A percentile compares a stretch with the other conserved stretches of the same genome.
Conservation (phyloP, 2,329 filamentous ascomycete species). For the Hansfordia pulvinata region DNA sequence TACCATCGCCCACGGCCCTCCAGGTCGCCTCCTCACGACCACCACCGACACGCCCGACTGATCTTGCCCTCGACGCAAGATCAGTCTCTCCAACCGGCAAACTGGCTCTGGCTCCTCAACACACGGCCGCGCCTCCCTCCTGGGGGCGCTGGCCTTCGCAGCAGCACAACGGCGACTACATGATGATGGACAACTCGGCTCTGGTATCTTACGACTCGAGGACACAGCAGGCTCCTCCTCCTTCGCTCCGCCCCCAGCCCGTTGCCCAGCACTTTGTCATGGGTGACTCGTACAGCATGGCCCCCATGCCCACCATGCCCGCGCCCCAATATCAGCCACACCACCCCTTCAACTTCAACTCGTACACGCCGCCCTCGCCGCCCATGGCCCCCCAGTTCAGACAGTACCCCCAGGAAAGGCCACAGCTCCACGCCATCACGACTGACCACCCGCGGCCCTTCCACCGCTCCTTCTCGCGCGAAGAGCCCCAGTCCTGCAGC, state of each 20-base stretch:
- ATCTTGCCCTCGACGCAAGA: slow-evolving; percentile 19
- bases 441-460: slow-evolving; percentile 15
- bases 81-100: slow-evolving; percentile 15
- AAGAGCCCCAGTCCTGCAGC: slow-evolving; percentile 5
- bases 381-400: slow-evolving; percentile 13
- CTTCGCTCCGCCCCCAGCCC: slow-evolving; percentile 26
- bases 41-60: too few species aligned
- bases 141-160: slow-evolving; percentile 44
- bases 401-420: slow-evolving; percentile 13
- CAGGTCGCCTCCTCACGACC: too few species aligned
- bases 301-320: slow-evolving; percentile 26
- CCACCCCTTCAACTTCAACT: slow-evolving; percentile 27
- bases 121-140: slow-evolving; percentile 26
- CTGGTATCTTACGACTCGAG: slow-evolving; percentile 37
- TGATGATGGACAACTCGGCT: slow-evolving; percentile 30
- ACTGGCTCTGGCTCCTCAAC: slow-evolving; percentile 34
- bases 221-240: slow-evolving; percentile 17
- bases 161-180: slow-evolving; percentile 26
- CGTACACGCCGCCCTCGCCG: slow-evolving; percentile 21
- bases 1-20: too few species aligned
- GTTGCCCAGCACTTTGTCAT: slow-evolving; percentile 34
- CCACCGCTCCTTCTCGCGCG: slow-evolving; percentile 9
- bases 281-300: slow-evolving; percentile 26
- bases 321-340: slow-evolving; percentile 27
- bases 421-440: slow-evolving; percentile 13